Conservation (phyloP, 148 eudicot species). For the Camellia granthamiana region DNA sequence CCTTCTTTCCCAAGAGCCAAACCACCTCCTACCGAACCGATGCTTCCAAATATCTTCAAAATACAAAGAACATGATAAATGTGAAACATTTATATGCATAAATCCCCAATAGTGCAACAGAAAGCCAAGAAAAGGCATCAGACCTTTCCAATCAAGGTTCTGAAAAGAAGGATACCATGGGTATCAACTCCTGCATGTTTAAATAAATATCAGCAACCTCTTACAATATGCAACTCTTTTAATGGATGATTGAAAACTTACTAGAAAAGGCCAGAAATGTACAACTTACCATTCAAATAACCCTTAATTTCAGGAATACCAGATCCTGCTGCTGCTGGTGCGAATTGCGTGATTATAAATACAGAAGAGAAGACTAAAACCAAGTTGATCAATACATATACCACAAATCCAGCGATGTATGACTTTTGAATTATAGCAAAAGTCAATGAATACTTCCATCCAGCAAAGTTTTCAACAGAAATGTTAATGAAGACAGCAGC, state of each 20-base stretch:
- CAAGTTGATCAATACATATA: conserved; percentile 75
- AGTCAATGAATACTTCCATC: conserved; percentile 94
- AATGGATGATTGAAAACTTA: conserved; percentile 4
- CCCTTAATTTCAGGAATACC: conserved; percentile 99
- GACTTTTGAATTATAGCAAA: conserved; percentile 89
- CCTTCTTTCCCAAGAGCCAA: conserved; percentile 99
- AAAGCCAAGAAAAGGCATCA: conserved; percentile 12
- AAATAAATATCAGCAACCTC: conserved; percentile 7
- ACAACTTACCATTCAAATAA: conserved; percentile 80
- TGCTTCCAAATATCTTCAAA: conserved; percentile 88
- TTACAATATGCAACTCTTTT: conserved; percentile 10
- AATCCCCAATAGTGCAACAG: neutral
- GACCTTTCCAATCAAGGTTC: conserved; percentile 97
- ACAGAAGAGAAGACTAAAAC: conserved; percentile 84
- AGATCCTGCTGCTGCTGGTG: conserved; percentile 98
- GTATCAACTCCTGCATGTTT: conserved; percentile 77
- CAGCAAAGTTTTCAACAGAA: conserved; percentile 97
- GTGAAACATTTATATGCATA: neutral
- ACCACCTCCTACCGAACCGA: conserved; percentile 99
- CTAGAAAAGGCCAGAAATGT: conserved; percentile 5
- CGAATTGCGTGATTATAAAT: conserved; percentile 82
- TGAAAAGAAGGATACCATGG: conserved; percentile 87
- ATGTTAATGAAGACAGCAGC: conserved; percentile 96
- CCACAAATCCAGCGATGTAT: conserved; percentile 78
- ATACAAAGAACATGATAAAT: neutral